These are phyloP conservation scores for Amaranthus tricolor DNA, from an alignment of 179 eudicot genomes.

Conservation along the genomic window DNA sequence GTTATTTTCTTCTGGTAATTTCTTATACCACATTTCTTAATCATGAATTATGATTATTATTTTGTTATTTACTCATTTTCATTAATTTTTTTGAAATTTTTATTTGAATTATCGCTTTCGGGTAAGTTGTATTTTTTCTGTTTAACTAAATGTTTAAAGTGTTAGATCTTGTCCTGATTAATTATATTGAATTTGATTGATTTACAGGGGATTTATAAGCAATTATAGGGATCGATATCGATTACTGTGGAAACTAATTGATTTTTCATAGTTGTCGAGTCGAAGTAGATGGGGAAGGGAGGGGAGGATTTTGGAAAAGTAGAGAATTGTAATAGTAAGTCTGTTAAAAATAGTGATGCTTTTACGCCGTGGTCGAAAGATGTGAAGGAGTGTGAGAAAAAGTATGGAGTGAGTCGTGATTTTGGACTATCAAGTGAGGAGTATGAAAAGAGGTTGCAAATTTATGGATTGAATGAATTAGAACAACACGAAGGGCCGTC, in stretches of 20 bases:
- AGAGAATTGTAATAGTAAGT: conserved; percentile 31
- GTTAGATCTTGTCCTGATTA: conserved; percentile 20
- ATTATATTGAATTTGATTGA: conserved; percentile 1
- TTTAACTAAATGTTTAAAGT: not conserved
- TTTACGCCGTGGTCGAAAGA: conserved; percentile 68
- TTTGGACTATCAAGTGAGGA: conserved; percentile 58
- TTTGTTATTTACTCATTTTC: too few species aligned
- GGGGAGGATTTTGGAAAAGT: conserved; percentile 51
- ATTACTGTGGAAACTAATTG: not conserved
- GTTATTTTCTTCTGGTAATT: too few species aligned
- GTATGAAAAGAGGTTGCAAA: conserved; percentile 47
- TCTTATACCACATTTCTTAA: too few species aligned
- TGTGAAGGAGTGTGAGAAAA: conserved; percentile 63
- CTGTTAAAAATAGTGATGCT: conserved; percentile 28
- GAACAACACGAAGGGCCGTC: conserved; percentile 86
- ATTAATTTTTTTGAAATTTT: not conserved
- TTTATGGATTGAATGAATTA: conserved; percentile 70
- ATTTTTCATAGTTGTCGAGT: not conserved
- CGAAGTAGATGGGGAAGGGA: conserved; percentile 61
- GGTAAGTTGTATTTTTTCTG: not conserved
- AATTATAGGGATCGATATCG: not conserved
- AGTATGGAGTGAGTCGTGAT: conserved; percentile 47
- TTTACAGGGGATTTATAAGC: conserved; percentile 21
- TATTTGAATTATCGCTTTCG: not conserved
- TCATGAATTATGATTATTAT: too few species aligned